Evolutionary conservation across 2,329 filamentous ascomycete genomes (phyloP).

Genomic region (Botryotinia globosa): DNA sequence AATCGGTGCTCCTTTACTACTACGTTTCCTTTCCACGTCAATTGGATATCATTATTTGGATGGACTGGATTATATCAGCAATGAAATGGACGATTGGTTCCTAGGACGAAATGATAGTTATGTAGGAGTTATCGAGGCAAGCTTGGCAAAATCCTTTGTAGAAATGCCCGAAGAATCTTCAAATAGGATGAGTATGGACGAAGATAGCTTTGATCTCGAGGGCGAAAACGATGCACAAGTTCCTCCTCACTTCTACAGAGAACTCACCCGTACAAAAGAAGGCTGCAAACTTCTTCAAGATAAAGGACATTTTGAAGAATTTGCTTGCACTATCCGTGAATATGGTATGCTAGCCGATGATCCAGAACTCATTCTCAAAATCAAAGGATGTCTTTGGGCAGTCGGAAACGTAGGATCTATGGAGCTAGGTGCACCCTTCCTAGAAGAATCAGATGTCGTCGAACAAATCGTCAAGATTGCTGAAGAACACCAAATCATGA

Average conservation of each 20-base stretch:
- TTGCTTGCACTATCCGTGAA: constrained; percentile 82
- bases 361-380: constrained; percentile 79
- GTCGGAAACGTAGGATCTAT: constrained; percentile 98
- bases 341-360: constrained; percentile 84
- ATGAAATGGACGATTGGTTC: constrained; percentile 99
- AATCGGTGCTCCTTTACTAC: constrained; percentile 86
- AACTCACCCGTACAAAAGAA: constrained; percentile 87
- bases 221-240: constrained; percentile 51
- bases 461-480: constrained; percentile 85
- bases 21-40: constrained; percentile 92
- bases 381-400: constrained; percentile 96
- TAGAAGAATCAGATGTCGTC: constrained; percentile 87
- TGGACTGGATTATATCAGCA: constrained; percentile 95
- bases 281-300: constrained; percentile 86
- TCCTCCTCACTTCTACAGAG: constrained; percentile 96
- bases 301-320: constrained; percentile 96
- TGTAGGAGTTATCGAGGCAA: constrained; percentile 91
- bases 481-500: constrained; percentile 84
- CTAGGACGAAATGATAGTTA: constrained; percentile 96
- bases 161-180: constrained; percentile 44
- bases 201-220: constrained; percentile 44
- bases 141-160: constrained; percentile 77
- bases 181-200: constrained; percentile 40
- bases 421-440: constrained; percentile 91
- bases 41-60: constrained; percentile 98